Conservation (phyloP, 2,329 filamentous ascomycete species). For the Coniosporium tulheliwenetii region DNA sequence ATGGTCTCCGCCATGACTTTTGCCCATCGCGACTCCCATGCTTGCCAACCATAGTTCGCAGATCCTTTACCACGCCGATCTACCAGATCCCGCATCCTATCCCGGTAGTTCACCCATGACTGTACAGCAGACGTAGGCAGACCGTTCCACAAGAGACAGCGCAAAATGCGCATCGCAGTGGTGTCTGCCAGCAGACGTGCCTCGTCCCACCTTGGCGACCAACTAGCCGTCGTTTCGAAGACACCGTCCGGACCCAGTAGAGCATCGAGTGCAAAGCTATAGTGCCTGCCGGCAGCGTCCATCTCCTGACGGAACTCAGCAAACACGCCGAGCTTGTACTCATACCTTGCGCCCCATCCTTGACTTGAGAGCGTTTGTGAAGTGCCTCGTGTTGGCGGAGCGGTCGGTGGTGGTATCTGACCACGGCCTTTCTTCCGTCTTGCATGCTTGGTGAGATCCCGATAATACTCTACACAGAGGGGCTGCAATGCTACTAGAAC, state of each 20-base stretch:
- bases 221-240: conserved; percentile 75
- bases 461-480: conserved; percentile 73
- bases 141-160: conserved; percentile 67
- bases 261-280: conserved; percentile 73
- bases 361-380: conserved; percentile 72
- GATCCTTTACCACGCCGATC: conserved; percentile 75
- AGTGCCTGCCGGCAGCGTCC: conserved; percentile 72
- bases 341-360: conserved; percentile 87
- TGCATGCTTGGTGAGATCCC: conserved; percentile 82
- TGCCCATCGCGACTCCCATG: conserved; percentile 72
- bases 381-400: conserved; percentile 68
- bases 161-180: conserved; percentile 63
- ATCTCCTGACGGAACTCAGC: conserved; percentile 89
- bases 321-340: conserved; percentile 83
- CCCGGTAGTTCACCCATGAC: conserved; percentile 64
- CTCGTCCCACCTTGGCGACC: conserved; percentile 84
- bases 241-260: conserved; percentile 64
- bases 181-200: conserved; percentile 76
- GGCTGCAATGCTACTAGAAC: conserved; percentile 60
- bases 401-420: conserved; percentile 61
- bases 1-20: conserved; percentile 45
- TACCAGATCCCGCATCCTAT: conserved; percentile 59
- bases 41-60: conserved; percentile 81
- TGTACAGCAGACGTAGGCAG: conserved; percentile 67
- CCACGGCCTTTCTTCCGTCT: conserved; percentile 76